Evolutionary conservation across 2,329 filamentous ascomycete species (phyloP).

Genomic region (Botrytis cinerea): DNA sequence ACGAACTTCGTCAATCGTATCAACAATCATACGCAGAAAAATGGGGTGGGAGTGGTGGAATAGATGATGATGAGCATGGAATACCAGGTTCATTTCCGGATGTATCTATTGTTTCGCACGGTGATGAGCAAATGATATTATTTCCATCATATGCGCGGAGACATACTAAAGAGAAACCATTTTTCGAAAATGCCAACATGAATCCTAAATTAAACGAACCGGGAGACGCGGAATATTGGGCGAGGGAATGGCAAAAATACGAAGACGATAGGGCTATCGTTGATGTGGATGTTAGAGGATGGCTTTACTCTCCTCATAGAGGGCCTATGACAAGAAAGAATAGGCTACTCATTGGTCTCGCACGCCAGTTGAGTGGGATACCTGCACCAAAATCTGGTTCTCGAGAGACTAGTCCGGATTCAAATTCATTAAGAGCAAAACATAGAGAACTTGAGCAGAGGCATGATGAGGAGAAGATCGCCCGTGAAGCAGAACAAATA

Average conservation of each 20-base stretch:
- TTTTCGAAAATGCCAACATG: conserved; percentile 44
- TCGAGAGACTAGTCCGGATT: conserved; percentile 38
- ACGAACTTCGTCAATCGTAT: conserved; percentile 70
- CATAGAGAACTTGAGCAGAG: conserved; percentile 51
- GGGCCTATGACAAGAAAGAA: conserved; percentile 87
- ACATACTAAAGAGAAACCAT: conserved; percentile 39
- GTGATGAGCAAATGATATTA: conserved; percentile 88
- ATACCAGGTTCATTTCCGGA: conserved; percentile 82
- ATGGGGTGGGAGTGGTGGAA: conserved; percentile 49
- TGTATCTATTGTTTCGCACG: conserved; percentile 75
- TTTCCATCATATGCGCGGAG: conserved; percentile 89
- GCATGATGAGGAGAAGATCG: conserved; percentile 65
- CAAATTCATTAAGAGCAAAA: conserved; percentile 34
- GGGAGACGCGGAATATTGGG: conserved; percentile 73
- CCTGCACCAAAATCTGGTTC: conserved; percentile 49
- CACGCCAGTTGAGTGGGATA: conserved; percentile 84
- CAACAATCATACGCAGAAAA: conserved; percentile 52
- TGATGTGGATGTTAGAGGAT: conserved; percentile 92
- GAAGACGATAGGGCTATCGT: conserved; percentile 84
- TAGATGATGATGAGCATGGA: conserved; percentile 48
- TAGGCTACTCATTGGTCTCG: conserved; percentile 80
- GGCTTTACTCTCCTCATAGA: conserved; percentile 85
- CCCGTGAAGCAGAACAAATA: conserved; percentile 75
- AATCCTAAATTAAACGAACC: conserved; percentile 45
- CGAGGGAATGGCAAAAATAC: conserved; percentile 73